Evolutionary conservation across 805 yeast genomes (phyloP), one percentile per base, ranked within the genome.

Genomic region (Starmerella floris): DNA sequence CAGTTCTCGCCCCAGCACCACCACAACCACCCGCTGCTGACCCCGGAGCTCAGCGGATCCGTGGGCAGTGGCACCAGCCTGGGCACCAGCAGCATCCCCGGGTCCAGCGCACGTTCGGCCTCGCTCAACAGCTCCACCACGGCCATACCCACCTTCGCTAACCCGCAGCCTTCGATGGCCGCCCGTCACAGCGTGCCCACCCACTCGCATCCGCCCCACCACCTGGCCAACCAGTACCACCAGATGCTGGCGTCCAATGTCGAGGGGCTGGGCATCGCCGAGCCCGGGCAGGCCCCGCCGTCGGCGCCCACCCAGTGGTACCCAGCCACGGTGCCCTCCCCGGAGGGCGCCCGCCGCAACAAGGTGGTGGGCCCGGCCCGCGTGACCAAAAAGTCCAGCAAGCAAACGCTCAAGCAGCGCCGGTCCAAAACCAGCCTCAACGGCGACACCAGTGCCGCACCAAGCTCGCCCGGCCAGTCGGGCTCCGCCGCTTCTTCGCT

Each of bases 191-290:
- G 28, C 13, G 11, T 25, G 28, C 28, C 28, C 11, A 8, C 8
- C 28, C 28, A 9, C 13, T 25, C 28, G 28, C 8, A 25, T 8
- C 28, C 28, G 11, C 11, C 11, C 11, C 28, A 25, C 11, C n/a
- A n/a, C n/a, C n/a, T n/a, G n/a, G 11, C 28, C 27, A 8, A 11
- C 10, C 10, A n/a, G 15, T 35, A 23, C 30, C 30, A 35, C 13
- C 31, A 23, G 23, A 13, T 16, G 21, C 31, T 30, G n/a, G 32
- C 35, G 16, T 19, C 37, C n/a, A 34, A 31, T 23, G 51, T 48
- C 6, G 51, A 48, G 30, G 51, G 48, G 10, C 44, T 48, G 10
- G 51, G 51, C 13, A 48, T 48, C 20, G 50, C 45, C 23, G 51
- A 48, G 41, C 8, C 28, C 21, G 17, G 6, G 21, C n/a, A 22